Conservation (phyloP, 2,329 filamentous ascomycete species). For the Pyrenochaeta sp. region DNA sequence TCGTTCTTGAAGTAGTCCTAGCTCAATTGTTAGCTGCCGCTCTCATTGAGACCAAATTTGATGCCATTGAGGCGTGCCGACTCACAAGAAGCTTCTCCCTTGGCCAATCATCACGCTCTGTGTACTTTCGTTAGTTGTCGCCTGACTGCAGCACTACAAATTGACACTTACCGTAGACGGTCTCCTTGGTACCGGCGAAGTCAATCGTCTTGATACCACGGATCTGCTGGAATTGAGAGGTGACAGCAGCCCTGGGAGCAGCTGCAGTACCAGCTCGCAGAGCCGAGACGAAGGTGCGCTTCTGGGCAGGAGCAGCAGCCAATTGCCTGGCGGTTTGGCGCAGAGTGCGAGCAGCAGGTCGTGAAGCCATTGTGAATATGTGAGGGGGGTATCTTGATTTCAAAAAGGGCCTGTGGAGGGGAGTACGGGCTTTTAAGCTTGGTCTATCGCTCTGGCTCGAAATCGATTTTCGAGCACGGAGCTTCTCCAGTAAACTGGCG, state of each 20-base stretch:
- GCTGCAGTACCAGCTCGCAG: slow-evolving; percentile 58
- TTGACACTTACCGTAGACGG: slow-evolving; percentile 78
- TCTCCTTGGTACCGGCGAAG: slow-evolving; percentile 95
- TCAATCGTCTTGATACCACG: slow-evolving; percentile 98
- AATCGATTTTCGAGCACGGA: slow-evolving; percentile 25
- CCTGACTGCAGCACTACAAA: slow-evolving; percentile 19
- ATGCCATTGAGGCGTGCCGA: slow-evolving; percentile 46
- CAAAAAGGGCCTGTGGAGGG: slow-evolving; percentile 28
- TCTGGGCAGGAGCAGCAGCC: slow-evolving; percentile 59
- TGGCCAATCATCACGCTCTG: slow-evolving; percentile 98
- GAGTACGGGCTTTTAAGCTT: slow-evolving; percentile 36
- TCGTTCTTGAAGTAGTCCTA: slow-evolving; percentile 99
- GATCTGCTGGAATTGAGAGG: slow-evolving; percentile 68
- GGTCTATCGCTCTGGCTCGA: slow-evolving; percentile 17
- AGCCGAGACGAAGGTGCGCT: slow-evolving; percentile 67
- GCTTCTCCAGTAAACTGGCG: slow-evolving; percentile 13
- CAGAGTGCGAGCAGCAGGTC: slow-evolving; percentile 72
- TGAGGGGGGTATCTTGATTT: slow-evolving; percentile 46
- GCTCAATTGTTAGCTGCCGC: slow-evolving; percentile 35
- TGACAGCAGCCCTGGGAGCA: slow-evolving; percentile 56
- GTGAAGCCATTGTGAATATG: slow-evolving; percentile 75
- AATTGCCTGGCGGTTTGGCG: slow-evolving; percentile 66
- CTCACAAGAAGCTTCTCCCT: slow-evolving; percentile 95
- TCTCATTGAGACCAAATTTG: slow-evolving; percentile 13
- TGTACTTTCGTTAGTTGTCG: slow-evolving; percentile 32